Evolutionary conservation across 495 filamentous ascomycete genomes (phyloP).

Genomic region (Glutinoglossum americanum): DNA sequence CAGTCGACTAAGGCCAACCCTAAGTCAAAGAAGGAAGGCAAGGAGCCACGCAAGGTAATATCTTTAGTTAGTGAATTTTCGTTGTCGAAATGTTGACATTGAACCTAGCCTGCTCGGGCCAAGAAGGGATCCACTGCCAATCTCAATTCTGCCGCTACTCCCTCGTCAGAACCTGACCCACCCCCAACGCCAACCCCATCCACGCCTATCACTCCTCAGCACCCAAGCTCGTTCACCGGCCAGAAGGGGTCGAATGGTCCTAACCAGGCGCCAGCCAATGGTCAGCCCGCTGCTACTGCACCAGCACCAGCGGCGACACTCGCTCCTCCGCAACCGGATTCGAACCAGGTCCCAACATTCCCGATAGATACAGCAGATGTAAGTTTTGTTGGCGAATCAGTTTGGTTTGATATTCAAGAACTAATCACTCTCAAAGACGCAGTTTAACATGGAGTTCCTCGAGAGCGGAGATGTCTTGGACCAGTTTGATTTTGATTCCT

Average conservation of each 20-base stretch:
- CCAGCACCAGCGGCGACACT: constrained; percentile 48
- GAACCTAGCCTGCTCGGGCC: constrained; percentile 31
- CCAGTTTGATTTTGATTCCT: constrained; percentile 91
- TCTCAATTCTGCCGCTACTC: constrained; percentile 35
- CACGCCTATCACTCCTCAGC: constrained; percentile 5
- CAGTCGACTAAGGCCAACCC: constrained; percentile 56
- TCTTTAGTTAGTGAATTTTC: constrained; percentile 11
- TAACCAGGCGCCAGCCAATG: not conserved
- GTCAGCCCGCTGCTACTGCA: constrained; percentile 16
- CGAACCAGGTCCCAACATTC: constrained; percentile 2
- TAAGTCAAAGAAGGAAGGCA: constrained; percentile 59
- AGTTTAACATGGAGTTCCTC: constrained; percentile 40
- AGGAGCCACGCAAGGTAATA: constrained; percentile 58
- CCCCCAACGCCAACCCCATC: constrained; percentile 31
- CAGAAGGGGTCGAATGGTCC: constrained; percentile 1
- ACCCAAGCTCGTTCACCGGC: constrained; percentile 5
- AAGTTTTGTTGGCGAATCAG: not conserved
- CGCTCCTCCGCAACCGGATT: constrained; percentile 26
- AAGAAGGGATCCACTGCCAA: constrained; percentile 48
- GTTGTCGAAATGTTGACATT: constrained; percentile 17
- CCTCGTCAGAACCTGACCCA: constrained; percentile 51
- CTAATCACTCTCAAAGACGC: not conserved
- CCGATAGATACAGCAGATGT: constrained; percentile 4
- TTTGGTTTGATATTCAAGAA: not conserved
- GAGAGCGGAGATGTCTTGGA: constrained; percentile 53